Evolutionary conservation across 352 stramenopile species (phyloP).

Genomic region (Pythium rhizo-oryzae): DNA sequence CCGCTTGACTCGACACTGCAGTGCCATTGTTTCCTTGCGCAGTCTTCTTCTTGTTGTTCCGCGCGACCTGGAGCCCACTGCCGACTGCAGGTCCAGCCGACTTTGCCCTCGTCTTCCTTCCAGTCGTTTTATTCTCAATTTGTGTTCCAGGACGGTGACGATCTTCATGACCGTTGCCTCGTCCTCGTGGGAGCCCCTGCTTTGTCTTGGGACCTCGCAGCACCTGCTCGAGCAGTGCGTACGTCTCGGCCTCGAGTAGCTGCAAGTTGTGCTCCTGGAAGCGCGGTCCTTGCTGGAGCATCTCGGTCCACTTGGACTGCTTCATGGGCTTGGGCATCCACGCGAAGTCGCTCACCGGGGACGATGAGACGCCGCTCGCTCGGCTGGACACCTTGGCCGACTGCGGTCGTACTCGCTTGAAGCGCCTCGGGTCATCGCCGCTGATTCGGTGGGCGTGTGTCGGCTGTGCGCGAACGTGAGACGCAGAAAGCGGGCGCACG

Average conservation of each 20-base stretch:
- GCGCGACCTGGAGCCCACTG: constrained; percentile 17
- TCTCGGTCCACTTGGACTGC: constrained; percentile 31
- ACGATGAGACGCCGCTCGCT: background rate
- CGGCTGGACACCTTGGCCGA: constrained; percentile 18
- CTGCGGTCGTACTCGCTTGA: constrained; percentile 2
- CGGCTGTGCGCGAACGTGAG: background rate
- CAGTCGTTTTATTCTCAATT: background rate
- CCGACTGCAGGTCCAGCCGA: background rate
- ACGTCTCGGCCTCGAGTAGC: constrained; percentile 28
- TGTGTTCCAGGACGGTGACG: too few relatives aligned
- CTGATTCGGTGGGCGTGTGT: background rate
- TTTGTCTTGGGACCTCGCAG: background rate
- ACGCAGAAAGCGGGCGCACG: constrained; percentile 8
- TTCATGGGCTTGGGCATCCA: constrained; percentile 21
- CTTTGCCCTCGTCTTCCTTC: background rate
- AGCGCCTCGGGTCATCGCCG: too few relatives aligned
- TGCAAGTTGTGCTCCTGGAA: constrained; percentile 28
- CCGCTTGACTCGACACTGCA: background rate
- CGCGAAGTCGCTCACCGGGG: constrained; percentile 1
- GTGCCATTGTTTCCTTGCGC: background rate
- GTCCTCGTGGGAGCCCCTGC: too few relatives aligned
- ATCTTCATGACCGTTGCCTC: too few relatives aligned
- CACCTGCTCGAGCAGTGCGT: constrained; percentile 22
- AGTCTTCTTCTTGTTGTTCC: constrained; percentile 3
- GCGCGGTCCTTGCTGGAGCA: constrained; percentile 21